Evolutionary conservation across 768 basidiomycete species (phyloP), one percentile per base, ranked within the genome.

Genomic region (Pulveroboletus frians): DNA sequence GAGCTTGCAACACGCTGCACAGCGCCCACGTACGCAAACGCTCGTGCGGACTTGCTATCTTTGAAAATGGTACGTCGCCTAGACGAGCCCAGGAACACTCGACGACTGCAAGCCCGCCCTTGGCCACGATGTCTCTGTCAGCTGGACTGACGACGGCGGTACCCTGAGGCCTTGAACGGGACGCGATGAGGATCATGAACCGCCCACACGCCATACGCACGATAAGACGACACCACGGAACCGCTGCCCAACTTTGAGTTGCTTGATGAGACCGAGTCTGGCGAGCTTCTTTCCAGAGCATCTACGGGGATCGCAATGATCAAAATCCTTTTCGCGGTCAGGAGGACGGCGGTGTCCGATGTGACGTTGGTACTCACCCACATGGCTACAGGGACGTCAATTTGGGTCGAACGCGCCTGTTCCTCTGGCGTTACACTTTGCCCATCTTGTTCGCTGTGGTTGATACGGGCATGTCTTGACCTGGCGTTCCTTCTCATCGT

Each of bases 61-160:
- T 98, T 43, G 76, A 73, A 63, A 96, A 99, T 1, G 96, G 96
- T 8, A 99, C 85, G 49, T 98, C 96, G 39, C 91, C 91, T 8
- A 98, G 69, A 18, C 93, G 80, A 1, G 96, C 95, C 96, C 96
- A 99, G 4, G 92, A 95, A 65, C 95, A 98, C 64, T 99, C 96
- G 2, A 99, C 91, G n/a, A 99, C 96, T 1, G 95, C 96, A 5
- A 97, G 70, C 0, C 96, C 96, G 30, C 73, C 72, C 39, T 76
- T 73, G 0, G 78, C 71, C 9, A 98, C 73, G 49, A 94, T 80
- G 5, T 85, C 83, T n/a, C 81, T 78, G 62, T 99, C 96, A 1
- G 84, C 77, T 1, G 92, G 92, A 39, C 83, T 88, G 18, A 97
- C 76, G 20, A 87, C 72, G 56, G 80, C 76, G 26, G 76, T 86